These are phyloP conservation scores for Crotalaria pallida DNA, from an alignment of 306 rosid genomes.

Conservation along the genomic window DNA sequence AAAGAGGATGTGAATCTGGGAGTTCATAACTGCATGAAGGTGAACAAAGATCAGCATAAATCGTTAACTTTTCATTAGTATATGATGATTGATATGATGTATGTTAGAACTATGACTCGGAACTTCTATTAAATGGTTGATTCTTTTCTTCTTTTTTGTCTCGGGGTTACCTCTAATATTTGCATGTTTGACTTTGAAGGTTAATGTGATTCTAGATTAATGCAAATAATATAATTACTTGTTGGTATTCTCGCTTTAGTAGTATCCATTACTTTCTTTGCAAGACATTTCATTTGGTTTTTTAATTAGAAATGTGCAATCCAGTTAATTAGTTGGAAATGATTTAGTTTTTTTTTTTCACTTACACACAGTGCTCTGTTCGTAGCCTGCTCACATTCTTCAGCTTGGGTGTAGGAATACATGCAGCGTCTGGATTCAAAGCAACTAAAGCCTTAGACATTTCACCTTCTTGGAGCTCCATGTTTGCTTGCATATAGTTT, in stretches of 20 bases:
- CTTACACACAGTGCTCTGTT: conserved; percentile 94
- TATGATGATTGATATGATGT: not conserved
- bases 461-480: conserved; percentile 70
- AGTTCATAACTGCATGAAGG: conserved; percentile 78
- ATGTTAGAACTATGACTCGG: not conserved
- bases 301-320: not conserved
- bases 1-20: conserved; percentile 80
- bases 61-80: not conserved
- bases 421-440: conserved; percentile 55
- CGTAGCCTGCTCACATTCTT: conserved; percentile 73
- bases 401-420: conserved; percentile 67
- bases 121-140: not conserved
- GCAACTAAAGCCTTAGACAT: conserved; percentile 88
- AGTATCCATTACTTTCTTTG: not conserved
- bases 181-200: not conserved
- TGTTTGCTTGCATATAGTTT: conserved; percentile 56
- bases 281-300: not conserved
- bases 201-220: not conserved
- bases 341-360: conserved; percentile 4
- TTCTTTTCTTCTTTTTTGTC: not conserved
- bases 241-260: not conserved
- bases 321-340: conserved; percentile 11
- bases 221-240: not conserved
- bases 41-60: conserved; percentile 25
- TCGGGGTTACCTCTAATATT: not conserved